Evolutionary conservation across 345 rosid species (phyloP).

Genomic region (Chamaenerion angustifolium): DNA sequence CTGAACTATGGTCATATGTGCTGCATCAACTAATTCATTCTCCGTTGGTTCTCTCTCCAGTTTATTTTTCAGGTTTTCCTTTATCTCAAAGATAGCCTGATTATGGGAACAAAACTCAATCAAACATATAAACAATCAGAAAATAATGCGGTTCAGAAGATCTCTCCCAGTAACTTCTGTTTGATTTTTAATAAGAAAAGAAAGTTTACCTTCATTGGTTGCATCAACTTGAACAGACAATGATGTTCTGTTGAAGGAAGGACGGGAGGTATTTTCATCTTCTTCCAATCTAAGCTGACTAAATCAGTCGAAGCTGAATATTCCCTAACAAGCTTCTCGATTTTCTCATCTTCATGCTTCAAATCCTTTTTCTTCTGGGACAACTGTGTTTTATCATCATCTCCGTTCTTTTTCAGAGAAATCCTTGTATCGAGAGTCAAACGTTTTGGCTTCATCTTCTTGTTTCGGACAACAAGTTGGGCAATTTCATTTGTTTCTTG

Average conservation of each 20-base stretch:
- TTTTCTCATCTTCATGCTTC: slow-evolving; percentile 42
- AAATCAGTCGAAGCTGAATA: slow-evolving; percentile 63
- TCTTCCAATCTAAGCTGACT: slow-evolving; percentile 85
- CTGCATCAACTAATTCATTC: slow-evolving; percentile 48
- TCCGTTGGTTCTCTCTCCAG: slow-evolving; percentile 57
- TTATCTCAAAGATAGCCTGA: slow-evolving; percentile 52
- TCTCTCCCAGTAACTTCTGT: not conserved
- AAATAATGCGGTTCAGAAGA: not conserved
- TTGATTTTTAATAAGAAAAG: not conserved
- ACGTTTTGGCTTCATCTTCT: slow-evolving; percentile 36
- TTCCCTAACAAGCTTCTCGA: slow-evolving; percentile 55
- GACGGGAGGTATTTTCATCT: slow-evolving; percentile 93
- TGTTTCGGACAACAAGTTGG: slow-evolving; percentile 33
- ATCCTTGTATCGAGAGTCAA: slow-evolving; percentile 62
- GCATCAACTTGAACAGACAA: slow-evolving; percentile 91
- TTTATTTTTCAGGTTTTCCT: slow-evolving; percentile 31
- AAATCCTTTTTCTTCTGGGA: slow-evolving; percentile 13
- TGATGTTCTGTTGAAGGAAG: slow-evolving; percentile 60
- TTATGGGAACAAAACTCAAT: slow-evolving; percentile 2
- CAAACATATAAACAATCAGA: not conserved
- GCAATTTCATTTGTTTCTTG: slow-evolving; percentile 8
- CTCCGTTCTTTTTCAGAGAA: slow-evolving; percentile 30
- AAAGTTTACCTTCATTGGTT: slow-evolving; percentile 70
- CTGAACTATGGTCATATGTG: slow-evolving; percentile 27
- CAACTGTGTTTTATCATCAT: slow-evolving; percentile 14